A percentile compares a stretch with the other conserved stretches of the same genome.
Evolutionary conservation across 352 stramenopile genomes (phyloP).

Genomic region (Globisporangium nagaii): DNA sequence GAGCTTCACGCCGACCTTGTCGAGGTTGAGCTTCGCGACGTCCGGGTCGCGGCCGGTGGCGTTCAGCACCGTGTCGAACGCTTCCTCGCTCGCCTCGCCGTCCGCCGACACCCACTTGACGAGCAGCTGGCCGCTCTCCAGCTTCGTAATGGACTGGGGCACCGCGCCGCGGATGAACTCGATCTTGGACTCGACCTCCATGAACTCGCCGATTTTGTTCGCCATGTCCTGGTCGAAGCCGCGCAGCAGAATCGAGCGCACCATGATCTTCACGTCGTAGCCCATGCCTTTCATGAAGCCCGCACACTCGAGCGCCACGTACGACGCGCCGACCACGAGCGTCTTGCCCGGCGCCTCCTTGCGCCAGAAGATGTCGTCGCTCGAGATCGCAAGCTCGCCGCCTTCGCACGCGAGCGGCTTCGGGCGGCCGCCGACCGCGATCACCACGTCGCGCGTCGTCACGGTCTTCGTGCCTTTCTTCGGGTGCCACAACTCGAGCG

Average conservation of each 20-base stretch:
- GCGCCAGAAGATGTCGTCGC: constrained; percentile 84
- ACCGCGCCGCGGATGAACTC: constrained; percentile 90
- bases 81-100: constrained; percentile 58
- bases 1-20: constrained; percentile 82
- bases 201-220: constrained; percentile 90
- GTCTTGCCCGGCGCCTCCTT: constrained; percentile 92
- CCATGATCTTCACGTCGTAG: constrained; percentile 96
- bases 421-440: constrained; percentile 94
- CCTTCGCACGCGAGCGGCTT: constrained; percentile 84
- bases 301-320: constrained; percentile 97
- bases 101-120: constrained; percentile 76
- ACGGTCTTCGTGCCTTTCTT: constrained; percentile 87
- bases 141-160: constrained; percentile 91
- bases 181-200: constrained; percentile 88
- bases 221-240: constrained; percentile 98
- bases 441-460: constrained; percentile 91
- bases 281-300: constrained; percentile 95
- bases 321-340: constrained; percentile 95
- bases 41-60: constrained; percentile 93
- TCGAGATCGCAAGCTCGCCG: constrained; percentile 92
- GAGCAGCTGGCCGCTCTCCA: constrained; percentile 73
- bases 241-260: constrained; percentile 95
- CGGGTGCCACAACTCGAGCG: constrained; percentile 87
- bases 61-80: constrained; percentile 97
- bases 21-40: constrained; percentile 85